Conservation (phyloP, 441 rosid genomes). For the Daphne laureola region DNA sequence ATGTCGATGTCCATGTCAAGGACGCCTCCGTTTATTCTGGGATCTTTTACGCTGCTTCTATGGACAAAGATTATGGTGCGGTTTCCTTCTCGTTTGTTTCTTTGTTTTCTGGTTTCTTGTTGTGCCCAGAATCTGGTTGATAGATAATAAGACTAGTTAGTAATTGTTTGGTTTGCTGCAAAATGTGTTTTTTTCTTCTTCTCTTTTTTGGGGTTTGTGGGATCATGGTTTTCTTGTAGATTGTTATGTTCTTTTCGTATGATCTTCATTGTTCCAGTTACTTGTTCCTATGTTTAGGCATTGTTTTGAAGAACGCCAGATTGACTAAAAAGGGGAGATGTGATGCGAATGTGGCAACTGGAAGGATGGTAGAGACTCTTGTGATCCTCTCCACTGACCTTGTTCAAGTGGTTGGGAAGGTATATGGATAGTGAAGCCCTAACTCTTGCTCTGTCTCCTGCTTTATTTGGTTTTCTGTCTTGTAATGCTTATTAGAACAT, state of each 20-base stretch:
- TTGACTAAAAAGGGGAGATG: constrained; percentile 58
- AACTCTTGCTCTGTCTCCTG: not conserved
- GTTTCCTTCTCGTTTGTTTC: not conserved
- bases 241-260: constrained; percentile 1
- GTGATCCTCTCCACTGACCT: constrained; percentile 59
- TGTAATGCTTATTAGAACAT: constrained; percentile 11
- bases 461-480: constrained; percentile 7
- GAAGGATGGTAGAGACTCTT: constrained; percentile 55
- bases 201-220: too few relatives aligned
- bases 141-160: too few relatives aligned
- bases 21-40: constrained; percentile 83
- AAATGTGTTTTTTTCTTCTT: too few relatives aligned
- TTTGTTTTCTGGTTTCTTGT: not conserved
- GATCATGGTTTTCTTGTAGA: too few relatives aligned
- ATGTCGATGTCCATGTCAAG: constrained; percentile 67
- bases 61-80: constrained; percentile 54
- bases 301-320: constrained; percentile 74
- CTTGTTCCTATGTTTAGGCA: constrained; percentile 33
- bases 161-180: too few relatives aligned
- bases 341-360: constrained; percentile 44
- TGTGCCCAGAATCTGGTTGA: too few relatives aligned
- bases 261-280: constrained; percentile 6
- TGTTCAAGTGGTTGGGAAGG: constrained; percentile 82
- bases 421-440: constrained; percentile 13
- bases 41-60: constrained; percentile 62